Percentiles rank a stretch among this genome's conserved stretches.
These are phyloP conservation scores for Cladorrhinum sp. DNA, from an alignment of 2,329 filamentous ascomycete species.

Conservation along the genomic window DNA sequence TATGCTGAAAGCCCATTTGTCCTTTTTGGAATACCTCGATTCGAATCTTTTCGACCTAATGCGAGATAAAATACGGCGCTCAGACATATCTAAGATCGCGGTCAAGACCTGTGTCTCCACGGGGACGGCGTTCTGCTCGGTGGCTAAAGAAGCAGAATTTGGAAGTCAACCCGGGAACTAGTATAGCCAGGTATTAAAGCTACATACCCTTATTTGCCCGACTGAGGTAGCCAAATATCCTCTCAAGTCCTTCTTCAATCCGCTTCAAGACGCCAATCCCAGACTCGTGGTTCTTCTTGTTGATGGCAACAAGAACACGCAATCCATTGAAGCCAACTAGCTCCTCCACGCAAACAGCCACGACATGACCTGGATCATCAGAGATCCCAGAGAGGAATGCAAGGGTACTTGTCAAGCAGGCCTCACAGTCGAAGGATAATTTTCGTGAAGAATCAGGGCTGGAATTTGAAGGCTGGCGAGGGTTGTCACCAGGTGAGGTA, in stretches of 20 bases:
- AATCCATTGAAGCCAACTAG: neutral
- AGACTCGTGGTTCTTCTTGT: constrained; percentile 6
- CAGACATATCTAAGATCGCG: constrained; percentile 17
- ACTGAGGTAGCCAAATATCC: constrained; percentile 15
- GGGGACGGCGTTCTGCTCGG: neutral
- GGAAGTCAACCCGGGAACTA: no score
- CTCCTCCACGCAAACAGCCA: constrained; percentile 22
- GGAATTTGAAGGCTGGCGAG: neutral
- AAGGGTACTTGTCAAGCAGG: constrained; percentile 10
- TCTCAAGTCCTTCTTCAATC: constrained; percentile 19
- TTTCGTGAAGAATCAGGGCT: neutral
- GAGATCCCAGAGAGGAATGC: constrained; percentile 22
- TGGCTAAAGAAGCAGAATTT: neutral
- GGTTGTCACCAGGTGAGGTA: constrained; percentile 5
- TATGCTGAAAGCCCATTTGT: neutral
- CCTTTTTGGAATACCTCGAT: neutral
- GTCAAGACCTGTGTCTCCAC: constrained; percentile 9
- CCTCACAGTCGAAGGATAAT: constrained; percentile 16
- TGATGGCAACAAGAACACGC: constrained; percentile 21
- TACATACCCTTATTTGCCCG: constrained; percentile 6
- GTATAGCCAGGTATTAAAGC: no score
- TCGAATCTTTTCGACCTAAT: constrained; percentile 5
- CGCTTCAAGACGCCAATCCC: neutral
- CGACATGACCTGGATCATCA: constrained; percentile 16
- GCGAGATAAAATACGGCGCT: constrained; percentile 14